Evolutionary conservation across 257 asterid genomes (phyloP), one percentile per base, ranked within the genome.

Genomic region (Echites panduratus): DNA sequence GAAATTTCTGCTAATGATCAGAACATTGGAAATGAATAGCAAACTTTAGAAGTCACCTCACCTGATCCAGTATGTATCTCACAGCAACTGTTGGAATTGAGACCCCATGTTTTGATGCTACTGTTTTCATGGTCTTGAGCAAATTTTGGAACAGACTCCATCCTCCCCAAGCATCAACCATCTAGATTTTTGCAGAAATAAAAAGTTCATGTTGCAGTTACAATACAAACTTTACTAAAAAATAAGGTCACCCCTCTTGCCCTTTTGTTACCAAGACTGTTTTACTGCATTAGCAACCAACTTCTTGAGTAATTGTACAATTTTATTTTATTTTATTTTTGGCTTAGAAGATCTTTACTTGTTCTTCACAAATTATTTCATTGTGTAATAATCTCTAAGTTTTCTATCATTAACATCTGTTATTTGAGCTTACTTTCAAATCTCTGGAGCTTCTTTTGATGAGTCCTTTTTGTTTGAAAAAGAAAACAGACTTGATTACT

Each of bases 81-180:
- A 89, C 97, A 41, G 97, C 97, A 70, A 94, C 97, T 10, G 97
- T 80, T 20, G 97, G 89, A 77, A 94, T 94, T 4, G 97, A 81
- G 73, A 94, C 97, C 2, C 84, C 89, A 38, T 94, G 93, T 72
- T 94, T 94, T 48, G 86, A 57, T 69, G 97, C 90, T 66, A 94
- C 88, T 70, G 19, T 75, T 58, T 94, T 89, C 82, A 94, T 77
- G 65, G 93, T 84, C 77, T 77, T 82, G 54, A 94, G 97, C 82
- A 94, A 73, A 54, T 59, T 85, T 79, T 94, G 99, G 84, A 94
- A 94, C 75, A 85, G 89, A 76, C 85, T 83, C 99, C 99, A 94
- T 70, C 99, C 97, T 71, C 99, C 99, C 99, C 97, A 94, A 47
- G 97, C 97, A 73, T 94, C 99, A 85, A 94, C 86, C 99, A 94